Conservation (phyloP, 2,329 filamentous ascomycete species). For the Fusarium torulosum region DNA sequence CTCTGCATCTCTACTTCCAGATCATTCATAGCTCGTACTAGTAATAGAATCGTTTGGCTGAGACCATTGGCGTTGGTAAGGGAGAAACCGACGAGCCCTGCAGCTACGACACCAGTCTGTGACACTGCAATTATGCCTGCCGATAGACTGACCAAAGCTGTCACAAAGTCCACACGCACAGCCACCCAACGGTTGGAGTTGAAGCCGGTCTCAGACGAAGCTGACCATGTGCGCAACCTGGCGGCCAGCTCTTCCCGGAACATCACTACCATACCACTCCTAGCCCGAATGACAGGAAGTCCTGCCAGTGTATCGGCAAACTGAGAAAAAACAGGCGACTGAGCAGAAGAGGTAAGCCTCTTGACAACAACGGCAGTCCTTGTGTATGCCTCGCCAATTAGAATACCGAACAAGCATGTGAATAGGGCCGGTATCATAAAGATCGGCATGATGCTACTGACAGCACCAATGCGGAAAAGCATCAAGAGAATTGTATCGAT, state of each 20-base stretch:
- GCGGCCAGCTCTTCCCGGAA: slow-evolving; percentile 65
- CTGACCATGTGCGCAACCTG: slow-evolving; percentile 61
- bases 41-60: slow-evolving; percentile 63
- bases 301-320: slow-evolving; percentile 67
- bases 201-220: slow-evolving; percentile 62
- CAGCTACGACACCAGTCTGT: slow-evolving; percentile 60
- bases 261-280: slow-evolving; percentile 60
- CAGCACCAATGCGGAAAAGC: slow-evolving; percentile 60
- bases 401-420: slow-evolving; percentile 60
- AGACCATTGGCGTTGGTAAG: slow-evolving; percentile 67
- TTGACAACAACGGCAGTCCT: slow-evolving; percentile 62
- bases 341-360: slow-evolving; percentile 59
- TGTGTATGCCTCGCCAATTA: slow-evolving; percentile 65
- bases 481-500: slow-evolving; percentile 59
- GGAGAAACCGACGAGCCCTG: slow-evolving; percentile 68
- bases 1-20: slow-evolving; percentile 69
- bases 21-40: slow-evolving; percentile 68
- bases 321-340: slow-evolving; percentile 68
- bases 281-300: slow-evolving; percentile 64
- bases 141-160: slow-evolving; percentile 63
- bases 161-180: slow-evolving; percentile 66
- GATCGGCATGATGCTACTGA: slow-evolving; percentile 65
- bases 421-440: slow-evolving; percentile 62
- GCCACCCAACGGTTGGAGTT: slow-evolving; percentile 71
- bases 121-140: slow-evolving; percentile 66